Evolutionary conservation across 2,329 filamentous ascomycete genomes (phyloP).

Genomic region (Xylaria sp.): DNA sequence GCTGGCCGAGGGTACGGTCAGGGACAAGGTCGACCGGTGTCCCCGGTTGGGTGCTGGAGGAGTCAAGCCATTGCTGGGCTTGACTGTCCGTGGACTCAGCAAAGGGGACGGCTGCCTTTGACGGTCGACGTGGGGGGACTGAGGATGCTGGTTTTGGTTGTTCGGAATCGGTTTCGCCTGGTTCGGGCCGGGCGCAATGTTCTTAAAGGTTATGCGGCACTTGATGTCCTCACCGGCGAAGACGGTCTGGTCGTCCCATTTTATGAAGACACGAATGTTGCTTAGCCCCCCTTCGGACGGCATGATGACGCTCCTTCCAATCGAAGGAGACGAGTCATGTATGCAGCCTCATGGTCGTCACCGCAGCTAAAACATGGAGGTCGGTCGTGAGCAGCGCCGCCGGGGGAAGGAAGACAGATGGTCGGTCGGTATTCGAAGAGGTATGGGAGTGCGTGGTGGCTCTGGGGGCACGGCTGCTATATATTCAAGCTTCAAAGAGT

Average conservation of each 20-base stretch:
- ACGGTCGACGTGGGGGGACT: conserved; percentile 40
- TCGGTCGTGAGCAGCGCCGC: conserved; percentile 3
- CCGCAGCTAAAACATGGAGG: conserved; percentile 3
- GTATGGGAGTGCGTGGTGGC: not conserved
- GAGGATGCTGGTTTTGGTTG: conserved; percentile 32
- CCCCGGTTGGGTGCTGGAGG: conserved; percentile 53
- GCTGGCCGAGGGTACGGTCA: conserved; percentile 55
- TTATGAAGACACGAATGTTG: conserved; percentile 94
- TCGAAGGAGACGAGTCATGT: conserved; percentile 37
- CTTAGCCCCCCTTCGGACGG: conserved; percentile 49
- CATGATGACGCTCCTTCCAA: conserved; percentile 48
- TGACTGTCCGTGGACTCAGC: conserved; percentile 41
- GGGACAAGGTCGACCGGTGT: conserved; percentile 69
- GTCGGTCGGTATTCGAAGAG: not conserved
- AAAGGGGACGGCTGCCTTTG: conserved; percentile 48
- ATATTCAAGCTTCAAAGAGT: too few species aligned
- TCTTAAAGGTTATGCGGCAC: conserved; percentile 96
- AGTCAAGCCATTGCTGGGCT: conserved; percentile 48
- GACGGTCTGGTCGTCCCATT: conserved; percentile 91
- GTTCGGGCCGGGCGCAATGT: conserved; percentile 60
- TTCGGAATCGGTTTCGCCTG: conserved; percentile 35
- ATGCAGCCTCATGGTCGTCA: conserved; percentile 33
- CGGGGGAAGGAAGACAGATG: not conserved
- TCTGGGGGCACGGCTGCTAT: too few species aligned
- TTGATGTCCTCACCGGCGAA: conserved; percentile 96